Evolutionary conservation across 495 filamentous ascomycete genomes (phyloP), one percentile per base, ranked within the genome.

Genomic region (Penicillium psychrofluorescens): DNA sequence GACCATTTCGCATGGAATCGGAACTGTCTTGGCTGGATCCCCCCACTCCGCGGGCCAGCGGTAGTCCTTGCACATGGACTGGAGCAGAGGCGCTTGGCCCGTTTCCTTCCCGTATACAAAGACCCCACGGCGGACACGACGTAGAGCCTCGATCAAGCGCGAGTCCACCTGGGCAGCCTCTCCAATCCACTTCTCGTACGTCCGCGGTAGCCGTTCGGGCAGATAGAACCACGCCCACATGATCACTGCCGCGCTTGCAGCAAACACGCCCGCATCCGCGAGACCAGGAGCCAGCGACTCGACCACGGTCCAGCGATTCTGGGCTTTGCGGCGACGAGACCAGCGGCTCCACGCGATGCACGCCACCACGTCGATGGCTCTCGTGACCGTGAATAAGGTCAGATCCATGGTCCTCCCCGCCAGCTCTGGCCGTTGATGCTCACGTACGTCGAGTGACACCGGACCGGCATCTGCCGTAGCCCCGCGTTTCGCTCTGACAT

Each of bases 211-310:
- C 38, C 79, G 73, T 33, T 76, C 67, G 0, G 87, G 86, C 4
- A 58, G 50, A 68, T 91, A 95, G 54, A 95, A 82, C 86, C 86
- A 95, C 13, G 86, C 77, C 83, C 87, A 90, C 88, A 95, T 96
- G 38, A 96, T 81, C 3, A 88, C 64, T n/a, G 80, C 84, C 36
- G 80, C 78, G 50, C 84, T 90, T 42, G 76, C 53, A 13, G 87
- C 80, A 58, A 96, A 96, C 6, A 91, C 57, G 8, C 75, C 65
- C n/a, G 86, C 76, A 56, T 90, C 86, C 27, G 79, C 67, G 33
- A 81, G 54, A 12, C 61, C 64, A 7, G 79, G 73, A 30, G 81
- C 53, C 29, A 75, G 36, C 7, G 63, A 43, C 45, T 86, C 77
- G 27, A 71, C 62, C 43, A 53, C 45, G 27, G 75, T 75, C 76